Evolutionary conservation across 148 eudicot species (phyloP).

Genomic region (Diospyros kaki): DNA sequence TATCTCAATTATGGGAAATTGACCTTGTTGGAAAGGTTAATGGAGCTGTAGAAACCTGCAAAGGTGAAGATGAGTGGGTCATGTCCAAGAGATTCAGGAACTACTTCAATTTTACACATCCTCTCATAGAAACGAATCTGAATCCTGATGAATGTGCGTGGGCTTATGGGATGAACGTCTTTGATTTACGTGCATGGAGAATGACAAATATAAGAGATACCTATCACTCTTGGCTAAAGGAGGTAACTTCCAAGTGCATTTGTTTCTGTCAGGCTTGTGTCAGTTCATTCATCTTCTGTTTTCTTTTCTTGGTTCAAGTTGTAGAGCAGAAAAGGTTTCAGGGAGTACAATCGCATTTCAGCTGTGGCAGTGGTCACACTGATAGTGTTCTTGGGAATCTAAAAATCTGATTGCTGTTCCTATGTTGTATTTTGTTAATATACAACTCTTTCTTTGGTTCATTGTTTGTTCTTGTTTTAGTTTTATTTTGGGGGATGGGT

Average conservation of each 20-base stretch:
- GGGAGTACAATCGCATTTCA: conserved; percentile 2
- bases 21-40: conserved; percentile 90
- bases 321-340: neutral
- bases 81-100: conserved; percentile 90
- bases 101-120: conserved; percentile 97
- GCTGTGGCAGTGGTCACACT: neutral
- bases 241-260: conserved; percentile 42
- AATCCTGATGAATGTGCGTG: conserved; percentile 95
- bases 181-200: conserved; percentile 92
- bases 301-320: neutral
- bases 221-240: conserved; percentile 92
- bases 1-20: conserved; percentile 89
- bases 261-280: neutral
- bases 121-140: conserved; percentile 68
- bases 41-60: conserved; percentile 99
- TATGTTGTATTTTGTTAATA: too few species aligned
- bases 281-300: neutral
- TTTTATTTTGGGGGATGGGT: too few species aligned
- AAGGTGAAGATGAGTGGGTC: conserved; percentile 92
- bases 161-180: conserved; percentile 99
- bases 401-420: neutral
- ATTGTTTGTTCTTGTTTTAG: too few species aligned
- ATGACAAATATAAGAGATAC: conserved; percentile 76
- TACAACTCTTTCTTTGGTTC: too few species aligned
- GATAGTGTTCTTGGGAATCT: neutral